phyloP scores from a whole-genome alignment of 2,329 filamentous ascomycete genomes.

The Dothideomycetidae sp. region DNA sequence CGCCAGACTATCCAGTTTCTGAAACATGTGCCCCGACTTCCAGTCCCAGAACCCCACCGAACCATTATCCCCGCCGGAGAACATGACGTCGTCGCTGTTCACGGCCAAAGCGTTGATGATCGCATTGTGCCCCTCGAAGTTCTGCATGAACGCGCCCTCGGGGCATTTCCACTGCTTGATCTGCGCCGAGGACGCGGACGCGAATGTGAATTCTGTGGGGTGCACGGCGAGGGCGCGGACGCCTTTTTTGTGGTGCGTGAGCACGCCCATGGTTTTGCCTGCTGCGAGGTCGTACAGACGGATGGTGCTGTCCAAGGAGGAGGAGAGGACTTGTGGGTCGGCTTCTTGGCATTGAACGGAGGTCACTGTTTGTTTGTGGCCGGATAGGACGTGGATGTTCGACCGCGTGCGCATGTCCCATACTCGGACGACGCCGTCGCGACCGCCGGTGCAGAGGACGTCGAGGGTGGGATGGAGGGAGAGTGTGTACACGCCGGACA shows the following conservation, averaged over 20 bases:
- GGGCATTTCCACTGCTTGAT: slow-evolving; percentile 99
- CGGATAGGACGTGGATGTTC: slow-evolving; percentile 85
- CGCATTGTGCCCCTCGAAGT: slow-evolving; percentile 90
- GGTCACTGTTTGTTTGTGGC: slow-evolving; percentile 81
- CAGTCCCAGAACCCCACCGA: slow-evolving; percentile 98
- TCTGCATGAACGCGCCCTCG: slow-evolving; percentile 97
- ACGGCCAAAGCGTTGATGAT: slow-evolving; percentile 91
- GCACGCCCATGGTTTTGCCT: slow-evolving; percentile 86
- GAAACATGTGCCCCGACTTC: slow-evolving; percentile 90
- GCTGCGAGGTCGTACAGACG: slow-evolving; percentile 91
- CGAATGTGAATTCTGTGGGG: slow-evolving; percentile 91
- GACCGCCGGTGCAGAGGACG: slow-evolving; percentile 83
- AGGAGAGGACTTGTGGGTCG: slow-evolving; percentile 87
- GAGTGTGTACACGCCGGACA: slow-evolving; percentile 89
- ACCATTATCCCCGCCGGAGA: slow-evolving; percentile 90
- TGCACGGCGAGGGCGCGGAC: slow-evolving; percentile 74
- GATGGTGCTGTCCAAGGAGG: slow-evolving; percentile 83
- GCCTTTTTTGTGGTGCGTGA: slow-evolving; percentile 98
- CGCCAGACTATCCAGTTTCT: slow-evolving; percentile 76
- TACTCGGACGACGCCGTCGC: slow-evolving; percentile 85
- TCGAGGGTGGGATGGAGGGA: slow-evolving; percentile 89
- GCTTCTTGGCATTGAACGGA: slow-evolving; percentile 88
- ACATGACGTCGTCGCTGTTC: slow-evolving; percentile 89
- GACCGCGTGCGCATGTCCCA: slow-evolving; percentile 98
- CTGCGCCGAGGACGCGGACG: slow-evolving; percentile 74